phyloP scores from a whole-genome alignment of 208 protist species.

The Acanthamoeba triangularis region DNA sequence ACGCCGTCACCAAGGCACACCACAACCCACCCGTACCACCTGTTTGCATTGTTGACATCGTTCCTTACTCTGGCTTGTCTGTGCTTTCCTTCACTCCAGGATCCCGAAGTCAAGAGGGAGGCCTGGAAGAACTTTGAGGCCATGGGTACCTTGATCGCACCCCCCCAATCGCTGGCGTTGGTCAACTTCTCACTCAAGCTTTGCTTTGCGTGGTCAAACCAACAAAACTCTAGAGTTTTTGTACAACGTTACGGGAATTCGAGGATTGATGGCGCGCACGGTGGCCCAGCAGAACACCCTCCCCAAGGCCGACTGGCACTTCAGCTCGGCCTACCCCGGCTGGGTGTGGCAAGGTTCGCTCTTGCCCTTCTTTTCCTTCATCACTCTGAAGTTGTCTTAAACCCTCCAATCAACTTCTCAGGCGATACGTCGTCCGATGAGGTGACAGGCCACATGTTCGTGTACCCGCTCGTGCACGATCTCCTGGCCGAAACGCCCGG shows the following conservation, averaged over 20 bases:
- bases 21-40: neutral
- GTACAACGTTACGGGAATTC: slow-evolving; percentile 69
- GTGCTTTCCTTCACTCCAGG: neutral
- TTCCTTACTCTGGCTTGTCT: neutral
- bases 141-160: neutral
- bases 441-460: slow-evolving; percentile 79
- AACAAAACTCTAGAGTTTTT: slow-evolving; percentile 29
- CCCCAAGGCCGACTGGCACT: slow-evolving; percentile 54
- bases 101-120: slow-evolving; percentile 58
- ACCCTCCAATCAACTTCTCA: neutral
- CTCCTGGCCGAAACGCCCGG: slow-evolving; percentile 74
- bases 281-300: slow-evolving; percentile 31
- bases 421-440: slow-evolving; percentile 78
- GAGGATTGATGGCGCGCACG: slow-evolving; percentile 71
- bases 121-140: slow-evolving; percentile 73
- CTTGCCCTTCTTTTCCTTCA: neutral
- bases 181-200: neutral
- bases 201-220: neutral
- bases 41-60: neutral
- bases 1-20: slow-evolving; percentile 68
- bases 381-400: neutral
- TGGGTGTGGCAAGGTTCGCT: slow-evolving; percentile 65
- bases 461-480: slow-evolving; percentile 77
- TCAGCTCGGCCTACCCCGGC: slow-evolving; percentile 70
- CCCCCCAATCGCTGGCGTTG: neutral